These are phyloP conservation scores for Brassica carinata DNA, from an alignment of 345 rosid species.

Conservation along the genomic window DNA sequence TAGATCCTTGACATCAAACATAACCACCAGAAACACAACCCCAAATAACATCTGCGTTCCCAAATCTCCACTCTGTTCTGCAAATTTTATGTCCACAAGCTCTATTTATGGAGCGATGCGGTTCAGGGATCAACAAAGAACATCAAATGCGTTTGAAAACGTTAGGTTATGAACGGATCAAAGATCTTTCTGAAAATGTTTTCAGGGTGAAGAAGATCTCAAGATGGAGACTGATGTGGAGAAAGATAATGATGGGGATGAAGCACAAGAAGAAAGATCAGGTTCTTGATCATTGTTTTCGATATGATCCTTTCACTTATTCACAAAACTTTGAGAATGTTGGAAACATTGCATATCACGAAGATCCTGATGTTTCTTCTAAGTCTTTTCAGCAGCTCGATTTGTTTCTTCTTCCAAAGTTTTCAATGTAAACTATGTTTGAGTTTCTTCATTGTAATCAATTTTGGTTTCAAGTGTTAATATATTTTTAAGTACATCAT, in stretches of 20 bases:
- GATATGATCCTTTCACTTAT: constrained; percentile 32
- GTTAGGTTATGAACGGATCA: constrained; percentile 23
- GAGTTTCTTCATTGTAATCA: constrained; percentile 19
- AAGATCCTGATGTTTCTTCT: constrained; percentile 37
- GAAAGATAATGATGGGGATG: constrained; percentile 24
- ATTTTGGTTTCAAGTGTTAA: constrained; percentile 15
- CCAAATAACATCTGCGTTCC: background rate
- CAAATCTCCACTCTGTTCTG: background rate
- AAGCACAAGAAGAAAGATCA: constrained; percentile 21
- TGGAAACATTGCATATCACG: constrained; percentile 35
- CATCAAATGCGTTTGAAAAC: background rate
- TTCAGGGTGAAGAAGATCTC: constrained; percentile 21
- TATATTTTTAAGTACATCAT: background rate
- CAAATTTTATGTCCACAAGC: background rate
- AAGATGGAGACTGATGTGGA: constrained; percentile 35
- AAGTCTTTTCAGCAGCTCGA: constrained; percentile 35
- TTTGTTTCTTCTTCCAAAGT: constrained; percentile 38
- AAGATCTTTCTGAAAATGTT: constrained; percentile 18
- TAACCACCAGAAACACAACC: background rate
- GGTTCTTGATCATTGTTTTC: constrained; percentile 13
- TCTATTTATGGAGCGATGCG: constrained; percentile 23
- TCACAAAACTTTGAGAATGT: constrained; percentile 37
- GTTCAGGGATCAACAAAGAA: constrained; percentile 19
- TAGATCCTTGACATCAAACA: constrained; percentile 9
- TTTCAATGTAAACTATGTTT: constrained; percentile 4